Base-by-base conservation (phyloP, 768 basidiomycete species). In the Naganishia vaughanmartiniae region DNA sequence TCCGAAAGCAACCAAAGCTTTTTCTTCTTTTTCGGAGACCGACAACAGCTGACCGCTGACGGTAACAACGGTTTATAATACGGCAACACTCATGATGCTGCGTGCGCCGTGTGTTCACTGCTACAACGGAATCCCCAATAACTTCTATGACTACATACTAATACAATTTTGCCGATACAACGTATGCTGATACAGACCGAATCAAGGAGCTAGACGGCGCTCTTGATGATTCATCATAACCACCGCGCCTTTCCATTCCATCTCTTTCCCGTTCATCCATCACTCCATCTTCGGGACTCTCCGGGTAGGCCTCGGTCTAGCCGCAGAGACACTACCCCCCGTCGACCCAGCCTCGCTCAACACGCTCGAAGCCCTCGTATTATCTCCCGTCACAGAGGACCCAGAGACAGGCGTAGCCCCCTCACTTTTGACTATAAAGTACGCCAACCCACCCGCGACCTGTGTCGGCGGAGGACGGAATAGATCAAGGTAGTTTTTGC, bases 381-480 rank as follows among this genome's bases (percentile, higher is more conserved):
- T 34, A 0, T 63, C 28, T 7, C 60, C 42, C 12, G 24, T 26
- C 36, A 17, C 60, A 45, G 36, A 34, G 15, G 39, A 9, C 14
- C 28, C 60, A 2, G 39, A 42, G 19, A 26, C 24, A 63, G 60
- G 60, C 28, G 60, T 63, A 26, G 24, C 60, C 15, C 60, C 11
- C 24, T 63, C 60, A 17, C 60, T 63, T 26, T 63, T 63, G 24
- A 63, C 60, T 26, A 30, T 63, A 21, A 63, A 63, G 42, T 42
- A 63, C n/a, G n/a, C 48, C 48, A 12, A n/a, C 7, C 21, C 19
- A 51, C 39, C 39, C 2, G 24, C 17, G 6, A 26, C 39, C 60
- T 31, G n/a, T 12, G 36, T 17, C 28, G 36, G 36, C 24, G 60
- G 60, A 21, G 60, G 60, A 17, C 60, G 60, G 9, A 63, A 4